Percentiles rank a stretch among this genome's conserved stretches.
These are phyloP conservation scores for Polymyxa betae DNA, from an alignment of 208 protist species.

Conservation along the genomic window DNA sequence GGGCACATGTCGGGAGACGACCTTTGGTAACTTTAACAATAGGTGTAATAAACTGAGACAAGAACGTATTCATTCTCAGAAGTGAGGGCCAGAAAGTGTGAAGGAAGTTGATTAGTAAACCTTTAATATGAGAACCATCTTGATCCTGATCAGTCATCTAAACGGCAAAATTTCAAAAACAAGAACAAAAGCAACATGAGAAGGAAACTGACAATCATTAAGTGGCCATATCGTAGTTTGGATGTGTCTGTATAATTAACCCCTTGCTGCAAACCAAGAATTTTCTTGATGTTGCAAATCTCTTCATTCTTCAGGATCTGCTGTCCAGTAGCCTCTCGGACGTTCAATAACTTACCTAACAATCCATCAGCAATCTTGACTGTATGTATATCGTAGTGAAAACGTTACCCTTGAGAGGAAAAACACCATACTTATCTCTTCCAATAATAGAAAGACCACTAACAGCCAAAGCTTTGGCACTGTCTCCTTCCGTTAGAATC, in stretches of 20 bases:
- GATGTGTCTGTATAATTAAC: conserved; percentile 82
- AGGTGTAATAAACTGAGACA: conserved; percentile 99
- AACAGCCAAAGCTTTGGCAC: conserved; percentile 94
- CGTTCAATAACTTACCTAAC: conserved; percentile 95
- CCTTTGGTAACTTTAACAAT: conserved; percentile 95
- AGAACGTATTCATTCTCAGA: conserved; percentile 77
- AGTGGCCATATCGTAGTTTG: conserved; percentile 95
- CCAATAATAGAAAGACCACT: conserved; percentile 97
- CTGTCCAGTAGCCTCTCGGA: conserved; percentile 90
- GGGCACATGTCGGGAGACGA: not conserved
- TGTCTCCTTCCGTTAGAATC: conserved; percentile 99
- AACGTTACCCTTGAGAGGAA: conserved; percentile 90
- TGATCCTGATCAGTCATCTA: conserved; percentile 84
- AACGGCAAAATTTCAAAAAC: not conserved
- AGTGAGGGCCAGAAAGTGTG: conserved; percentile 98
- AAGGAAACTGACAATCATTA: conserved; percentile 97
- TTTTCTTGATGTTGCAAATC: conserved; percentile 90
- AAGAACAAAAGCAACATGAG: not conserved
- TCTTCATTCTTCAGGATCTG: conserved; percentile 89
- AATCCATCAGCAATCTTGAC: not conserved
- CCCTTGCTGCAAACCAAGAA: conserved; percentile 90
- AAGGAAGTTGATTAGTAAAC: conserved; percentile 99
- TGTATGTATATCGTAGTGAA: not conserved
- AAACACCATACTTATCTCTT: conserved; percentile 98
- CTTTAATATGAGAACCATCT: conserved; percentile 99